Conservation (phyloP, 2,329 filamentous ascomycete genomes). For the Penicillium sp. region DNA sequence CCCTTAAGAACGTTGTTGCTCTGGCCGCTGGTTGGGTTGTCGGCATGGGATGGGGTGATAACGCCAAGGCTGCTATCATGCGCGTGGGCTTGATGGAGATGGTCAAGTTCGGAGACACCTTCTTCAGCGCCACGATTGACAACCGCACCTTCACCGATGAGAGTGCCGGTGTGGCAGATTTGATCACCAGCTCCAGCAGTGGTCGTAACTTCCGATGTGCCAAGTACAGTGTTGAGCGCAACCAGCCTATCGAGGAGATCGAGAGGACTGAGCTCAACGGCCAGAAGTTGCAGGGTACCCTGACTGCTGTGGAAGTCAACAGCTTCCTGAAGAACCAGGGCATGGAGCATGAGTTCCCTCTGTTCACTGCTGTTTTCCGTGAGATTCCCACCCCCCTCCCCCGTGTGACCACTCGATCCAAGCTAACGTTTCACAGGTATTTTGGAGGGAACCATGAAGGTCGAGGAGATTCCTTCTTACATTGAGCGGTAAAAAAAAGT, state of each 20-base stretch:
- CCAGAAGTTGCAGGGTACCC: constrained; percentile 93
- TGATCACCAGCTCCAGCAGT: constrained; percentile 90
- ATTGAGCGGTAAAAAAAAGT: constrained; percentile 50
- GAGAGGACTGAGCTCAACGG: constrained; percentile 90
- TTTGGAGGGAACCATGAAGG: constrained; percentile 70
- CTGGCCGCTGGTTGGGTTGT: constrained; percentile 93
- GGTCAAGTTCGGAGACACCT: constrained; percentile 91
- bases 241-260: constrained; percentile 78
- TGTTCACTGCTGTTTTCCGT: constrained; percentile 85
- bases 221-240: constrained; percentile 78
- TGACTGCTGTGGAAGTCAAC: constrained; percentile 88
- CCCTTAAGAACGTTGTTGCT: constrained; percentile 95
- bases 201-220: constrained; percentile 94
- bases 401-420: constrained; percentile 13
- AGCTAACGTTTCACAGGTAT: constrained; percentile 55
- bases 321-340: constrained; percentile 78
- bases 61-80: constrained; percentile 98
- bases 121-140: constrained; percentile 80
- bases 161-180: constrained; percentile 88
- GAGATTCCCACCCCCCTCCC: constrained; percentile 29
- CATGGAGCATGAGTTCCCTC: constrained; percentile 78
- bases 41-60: constrained; percentile 95
- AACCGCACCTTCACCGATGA: constrained; percentile 94
- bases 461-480: constrained; percentile 76
- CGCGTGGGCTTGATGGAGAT: constrained; percentile 93